Base-by-base conservation (phyloP, 1,139 yeast species). In the Kodamaea anthophila region DNA sequence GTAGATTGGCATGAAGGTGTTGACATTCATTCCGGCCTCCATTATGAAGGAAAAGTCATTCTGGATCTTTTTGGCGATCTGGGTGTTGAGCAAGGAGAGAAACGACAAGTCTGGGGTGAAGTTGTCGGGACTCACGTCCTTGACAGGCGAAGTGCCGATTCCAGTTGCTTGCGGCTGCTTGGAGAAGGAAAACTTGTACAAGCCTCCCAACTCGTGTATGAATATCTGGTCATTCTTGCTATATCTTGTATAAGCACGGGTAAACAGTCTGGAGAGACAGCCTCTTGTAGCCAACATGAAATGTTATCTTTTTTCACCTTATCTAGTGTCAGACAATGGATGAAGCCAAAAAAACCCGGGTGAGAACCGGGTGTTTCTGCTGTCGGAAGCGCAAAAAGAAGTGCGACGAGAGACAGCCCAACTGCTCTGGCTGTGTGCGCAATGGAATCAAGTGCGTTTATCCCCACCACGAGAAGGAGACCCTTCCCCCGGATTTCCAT, bases 1-100 rank as follows among this genome's bases (percentile, higher is more conserved):
- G 43, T 75, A 80, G 25, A 84, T 69, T 5, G 87, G 85, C 80
- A 81, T 77, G 52, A 55, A 77, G 1, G 70, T 56, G 24, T 62
- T 51, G 13, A 71, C 69, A 44, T 72, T 78, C 21, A 73, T 70
- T 5, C 75, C 66, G 2, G 87, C 85, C 37, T 81, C 78, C 46
- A 78, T 58, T 15, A 66, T 59, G 49, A 74, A 81, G 4, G 77
- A 50, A 32, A 76, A 74, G 50, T 81, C 87, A 9, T 70, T 39
- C 20, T 56, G 51, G 9, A 64, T 44, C 13, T 44, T 43, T 5
- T 45, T 36, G 5, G 43, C 43, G 5, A 66, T 47, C 11, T 45
- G 43, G 3, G 44, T 28, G 23, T 66, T 58, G 14, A 65, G 51
- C 15, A 50, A 30, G 0, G 46, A 37, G 8, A 61, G 29, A 34